phyloP scores from a whole-genome alignment of 495 filamentous ascomycete genomes.

The Penicillium parvum region DNA sequence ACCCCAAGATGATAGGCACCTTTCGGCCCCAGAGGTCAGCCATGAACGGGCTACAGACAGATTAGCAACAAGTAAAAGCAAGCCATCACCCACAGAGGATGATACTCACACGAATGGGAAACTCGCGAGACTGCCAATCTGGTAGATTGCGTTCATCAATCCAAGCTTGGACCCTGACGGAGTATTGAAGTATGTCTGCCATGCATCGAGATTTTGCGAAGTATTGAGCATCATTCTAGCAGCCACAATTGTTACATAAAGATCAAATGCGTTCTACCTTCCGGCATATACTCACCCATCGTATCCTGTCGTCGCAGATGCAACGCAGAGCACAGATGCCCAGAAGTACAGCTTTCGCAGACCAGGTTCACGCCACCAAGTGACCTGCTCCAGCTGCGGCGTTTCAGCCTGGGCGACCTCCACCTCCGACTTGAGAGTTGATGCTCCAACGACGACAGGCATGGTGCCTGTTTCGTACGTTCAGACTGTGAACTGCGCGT shows the following conservation, averaged over 20 bases:
- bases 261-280: background rate
- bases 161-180: constrained; percentile 52
- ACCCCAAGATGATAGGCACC: constrained; percentile 54
- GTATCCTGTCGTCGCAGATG: constrained; percentile 62
- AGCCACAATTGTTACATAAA: too few relatives aligned
- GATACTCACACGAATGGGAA: constrained; percentile 58
- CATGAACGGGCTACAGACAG: constrained; percentile 41
- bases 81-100: too few relatives aligned
- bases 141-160: constrained; percentile 61
- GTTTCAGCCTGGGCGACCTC: constrained; percentile 46
- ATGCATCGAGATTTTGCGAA: constrained; percentile 18
- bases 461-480: constrained; percentile 2
- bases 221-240: constrained; percentile 32
- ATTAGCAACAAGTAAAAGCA: background rate
- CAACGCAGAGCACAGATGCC: constrained; percentile 53
- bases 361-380: constrained; percentile 56
- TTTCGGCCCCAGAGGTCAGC: constrained; percentile 58
- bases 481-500: background rate
- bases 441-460: constrained; percentile 10
- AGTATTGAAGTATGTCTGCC: constrained; percentile 28
- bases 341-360: constrained; percentile 56
- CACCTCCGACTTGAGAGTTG: constrained; percentile 15
- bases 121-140: constrained; percentile 57
- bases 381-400: constrained; percentile 54
- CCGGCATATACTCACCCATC: constrained; percentile 40